Evolutionary conservation across 306 rosid species (phyloP).

Genomic region (Acacia confusa): DNA sequence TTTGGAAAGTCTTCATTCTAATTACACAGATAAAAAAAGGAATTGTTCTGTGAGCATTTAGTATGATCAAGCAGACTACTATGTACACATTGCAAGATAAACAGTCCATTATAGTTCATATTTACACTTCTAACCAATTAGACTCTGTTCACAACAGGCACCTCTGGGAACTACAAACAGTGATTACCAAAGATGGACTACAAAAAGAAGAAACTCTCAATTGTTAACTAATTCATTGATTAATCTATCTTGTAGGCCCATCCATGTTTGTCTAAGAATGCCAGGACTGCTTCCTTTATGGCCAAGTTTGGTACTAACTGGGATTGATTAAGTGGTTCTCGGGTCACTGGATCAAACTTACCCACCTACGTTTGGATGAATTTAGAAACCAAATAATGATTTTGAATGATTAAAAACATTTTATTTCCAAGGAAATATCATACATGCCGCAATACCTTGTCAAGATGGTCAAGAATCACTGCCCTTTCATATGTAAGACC

Average conservation of each 20-base stretch:
- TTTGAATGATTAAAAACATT: neutral
- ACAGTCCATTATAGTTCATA: neutral
- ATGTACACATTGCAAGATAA: constrained; percentile 26
- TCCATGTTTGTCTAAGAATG: constrained; percentile 73
- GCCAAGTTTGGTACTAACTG: constrained; percentile 74
- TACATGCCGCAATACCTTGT: constrained; percentile 57
- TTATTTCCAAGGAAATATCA: neutral
- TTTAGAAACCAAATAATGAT: neutral
- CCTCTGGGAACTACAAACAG: neutral
- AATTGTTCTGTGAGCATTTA: neutral
- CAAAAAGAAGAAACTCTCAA: neutral
- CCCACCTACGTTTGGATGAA: constrained; percentile 62
- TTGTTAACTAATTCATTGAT: constrained; percentile 23
- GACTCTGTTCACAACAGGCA: constrained; percentile 25
- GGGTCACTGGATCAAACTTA: constrained; percentile 73
- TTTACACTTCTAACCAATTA: constrained; percentile 26
- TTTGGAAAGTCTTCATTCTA: neutral
- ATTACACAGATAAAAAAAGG: neutral
- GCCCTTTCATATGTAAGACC: constrained; percentile 91
- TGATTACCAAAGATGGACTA: constrained; percentile 10
- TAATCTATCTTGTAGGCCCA: constrained; percentile 82
- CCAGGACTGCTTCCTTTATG: constrained; percentile 81
- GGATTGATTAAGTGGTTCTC: constrained; percentile 59
- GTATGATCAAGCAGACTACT: constrained; percentile 7
- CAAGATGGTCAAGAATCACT: constrained; percentile 81